Evolutionary conservation across 352 stramenopile species (phyloP).

Genomic region (Globisporangium nodosum): DNA sequence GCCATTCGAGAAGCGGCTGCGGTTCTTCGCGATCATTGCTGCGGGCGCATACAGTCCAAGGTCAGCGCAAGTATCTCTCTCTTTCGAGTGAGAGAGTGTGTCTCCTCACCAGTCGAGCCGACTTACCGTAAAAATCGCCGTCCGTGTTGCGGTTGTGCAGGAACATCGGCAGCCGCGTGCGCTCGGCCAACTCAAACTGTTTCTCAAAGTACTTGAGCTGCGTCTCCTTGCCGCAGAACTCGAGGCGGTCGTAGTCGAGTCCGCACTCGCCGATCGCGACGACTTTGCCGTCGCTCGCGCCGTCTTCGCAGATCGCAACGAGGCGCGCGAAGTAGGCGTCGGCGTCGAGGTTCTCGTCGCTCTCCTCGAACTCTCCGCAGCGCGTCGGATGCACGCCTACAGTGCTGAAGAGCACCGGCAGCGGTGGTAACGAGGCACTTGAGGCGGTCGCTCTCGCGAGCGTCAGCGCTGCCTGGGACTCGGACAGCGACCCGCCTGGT

Average conservation of each 20-base stretch:
- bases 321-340: slow-evolving; percentile 64
- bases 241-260: slow-evolving; percentile 95
- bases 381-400: slow-evolving; percentile 91
- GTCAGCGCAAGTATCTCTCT: neutral
- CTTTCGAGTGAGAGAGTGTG: neutral
- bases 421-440: slow-evolving; percentile 1
- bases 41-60: neutral
- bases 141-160: slow-evolving; percentile 95
- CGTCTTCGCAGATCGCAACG: slow-evolving; percentile 47
- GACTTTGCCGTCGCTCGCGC: slow-evolving; percentile 56
- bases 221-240: slow-evolving; percentile 91
- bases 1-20: slow-evolving; percentile 68
- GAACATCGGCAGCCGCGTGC: slow-evolving; percentile 90
- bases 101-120: neutral
- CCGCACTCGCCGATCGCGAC: slow-evolving; percentile 96
- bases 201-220: slow-evolving; percentile 92
- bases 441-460: slow-evolving; percentile 15
- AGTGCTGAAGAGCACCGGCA: slow-evolving; percentile 50
- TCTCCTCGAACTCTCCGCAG: slow-evolving; percentile 84
- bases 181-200: slow-evolving; percentile 89
- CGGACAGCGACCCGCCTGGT: slow-evolving; percentile 32
- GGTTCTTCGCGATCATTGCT: slow-evolving; percentile 71
- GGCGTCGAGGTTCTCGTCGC: slow-evolving; percentile 36
- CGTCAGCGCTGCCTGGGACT: slow-evolving; percentile 32
- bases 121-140: slow-evolving; percentile 87